Base-by-base conservation (phyloP, 1,284 basidiomycete species). In the Neolentinus lepideus region DNA sequence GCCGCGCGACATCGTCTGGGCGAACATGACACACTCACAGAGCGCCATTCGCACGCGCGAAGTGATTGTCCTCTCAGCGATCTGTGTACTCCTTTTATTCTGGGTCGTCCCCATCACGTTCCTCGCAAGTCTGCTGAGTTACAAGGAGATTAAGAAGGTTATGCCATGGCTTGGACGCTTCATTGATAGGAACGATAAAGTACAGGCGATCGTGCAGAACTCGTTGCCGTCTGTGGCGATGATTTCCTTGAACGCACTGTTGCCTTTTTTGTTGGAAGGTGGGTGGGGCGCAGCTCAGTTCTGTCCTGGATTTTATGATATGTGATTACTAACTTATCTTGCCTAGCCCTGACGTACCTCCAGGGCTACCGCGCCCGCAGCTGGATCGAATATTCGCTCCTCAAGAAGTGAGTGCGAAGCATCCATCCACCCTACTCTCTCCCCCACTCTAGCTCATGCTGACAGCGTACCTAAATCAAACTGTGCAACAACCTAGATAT, bases 1-100 rank as follows among this genome's bases (percentile, higher is more conserved):
- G 67, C 96, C 96, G 9, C 82, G 96, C 47, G 96, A 99, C 68
- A 91, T 99, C 57, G 84, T 98, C 19, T 99, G 96, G 97, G 78
- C 84, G 45, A 95, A 93, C 64, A 88, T 98, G 71, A 76, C 83
- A 1, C 81, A 88, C 56, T 80, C 87, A 0, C 71, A 76, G 2
- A 67, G 76, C 31, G 73, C 80, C 31, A 72, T 83, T 11, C 76
- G 83, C 48, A 76, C 84, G 3, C 82, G 93, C 21, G 82, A 90
- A 54, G 58, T 85, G 24, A 66, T 94, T 9, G 87, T 94, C 2
- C 74, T 92, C 26, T 79, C 67, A 3, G 73, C 84, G 19, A 88
- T 93, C 72, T 75, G 70, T 0, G 57, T 92, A 0, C 75, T 95
- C 16, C 76, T 95, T 61, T 84, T 92, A 64, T 88, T 88, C 69